These are phyloP conservation scores for Torrubiellomyces zombiae DNA, from an alignment of 2,329 filamentous ascomycete species.

Conservation along the genomic window DNA sequence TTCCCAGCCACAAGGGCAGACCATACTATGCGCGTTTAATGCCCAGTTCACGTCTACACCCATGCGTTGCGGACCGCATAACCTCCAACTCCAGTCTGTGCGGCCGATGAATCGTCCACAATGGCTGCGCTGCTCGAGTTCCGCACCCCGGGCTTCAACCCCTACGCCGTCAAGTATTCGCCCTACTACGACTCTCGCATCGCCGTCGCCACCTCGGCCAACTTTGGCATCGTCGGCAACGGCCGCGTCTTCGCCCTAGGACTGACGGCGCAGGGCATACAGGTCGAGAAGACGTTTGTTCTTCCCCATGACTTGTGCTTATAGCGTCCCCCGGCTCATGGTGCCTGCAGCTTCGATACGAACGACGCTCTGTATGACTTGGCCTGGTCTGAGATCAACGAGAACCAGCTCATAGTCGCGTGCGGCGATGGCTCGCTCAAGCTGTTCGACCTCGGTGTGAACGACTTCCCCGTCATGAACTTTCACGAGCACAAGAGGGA, in stretches of 20 bases:
- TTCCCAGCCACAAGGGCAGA: too few relatives aligned
- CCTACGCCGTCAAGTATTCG: slow-evolving; percentile 94
- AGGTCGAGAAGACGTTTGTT: slow-evolving; percentile 61
- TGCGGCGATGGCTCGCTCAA: slow-evolving; percentile 91
- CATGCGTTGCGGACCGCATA: too few relatives aligned
- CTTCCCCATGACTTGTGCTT: too few relatives aligned
- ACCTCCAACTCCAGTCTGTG: too few relatives aligned
- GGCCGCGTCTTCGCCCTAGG: slow-evolving; percentile 74
- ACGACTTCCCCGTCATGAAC: slow-evolving; percentile 74
- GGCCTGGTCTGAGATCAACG: slow-evolving; percentile 89
- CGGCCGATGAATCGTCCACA: too few relatives aligned
- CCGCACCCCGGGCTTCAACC: slow-evolving; percentile 84
- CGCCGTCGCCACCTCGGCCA: slow-evolving; percentile 77
- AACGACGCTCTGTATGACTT: slow-evolving; percentile 94
- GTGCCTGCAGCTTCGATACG: slow-evolving; percentile 62
- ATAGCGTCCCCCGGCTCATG: too few relatives aligned
- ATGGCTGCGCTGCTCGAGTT: slow-evolving; percentile 74
- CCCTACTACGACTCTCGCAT: slow-evolving; percentile 94
- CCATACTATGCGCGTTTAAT: too few relatives aligned
- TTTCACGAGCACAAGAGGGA: slow-evolving; percentile 91
- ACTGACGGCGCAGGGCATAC: slow-evolving; percentile 67
- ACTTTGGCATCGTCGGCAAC: slow-evolving; percentile 95
- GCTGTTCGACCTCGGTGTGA: slow-evolving; percentile 70
- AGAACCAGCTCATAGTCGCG: slow-evolving; percentile 79
- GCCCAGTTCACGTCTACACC: too few relatives aligned